phyloP scores from a whole-genome alignment of 345 rosid species.

The Boechera retrofracta region DNA sequence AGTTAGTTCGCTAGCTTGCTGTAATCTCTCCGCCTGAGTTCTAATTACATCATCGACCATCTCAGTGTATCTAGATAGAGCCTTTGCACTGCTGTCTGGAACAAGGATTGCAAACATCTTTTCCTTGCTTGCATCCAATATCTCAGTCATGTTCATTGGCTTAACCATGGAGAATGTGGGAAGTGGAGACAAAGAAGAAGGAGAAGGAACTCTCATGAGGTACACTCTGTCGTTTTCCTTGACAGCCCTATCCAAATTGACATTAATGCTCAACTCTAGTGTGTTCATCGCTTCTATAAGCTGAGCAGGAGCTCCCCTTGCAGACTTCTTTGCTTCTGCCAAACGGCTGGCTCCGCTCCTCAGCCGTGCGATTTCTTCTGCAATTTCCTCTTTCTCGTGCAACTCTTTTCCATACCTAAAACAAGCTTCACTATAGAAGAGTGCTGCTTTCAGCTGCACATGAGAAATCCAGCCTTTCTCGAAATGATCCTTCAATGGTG shows the following conservation, averaged over 20 bases:
- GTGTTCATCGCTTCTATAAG: slow-evolving; percentile 82
- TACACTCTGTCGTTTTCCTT: slow-evolving; percentile 99
- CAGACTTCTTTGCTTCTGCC: slow-evolving; percentile 77
- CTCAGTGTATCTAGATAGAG: slow-evolving; percentile 97
- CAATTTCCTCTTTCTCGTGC: slow-evolving; percentile 95
- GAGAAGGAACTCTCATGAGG: slow-evolving; percentile 95
- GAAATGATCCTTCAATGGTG: slow-evolving; percentile 92
- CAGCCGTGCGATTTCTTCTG: slow-evolving; percentile 93
- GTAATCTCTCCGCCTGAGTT: slow-evolving; percentile 93
- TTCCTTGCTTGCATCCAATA: slow-evolving; percentile 96
- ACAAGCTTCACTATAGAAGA: slow-evolving; percentile 90
- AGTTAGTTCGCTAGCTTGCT: slow-evolving; percentile 93
- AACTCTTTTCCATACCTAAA: slow-evolving; percentile 81
- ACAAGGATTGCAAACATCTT: slow-evolving; percentile 92
- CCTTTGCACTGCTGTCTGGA: slow-evolving; percentile 96
- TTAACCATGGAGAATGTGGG: slow-evolving; percentile 95
- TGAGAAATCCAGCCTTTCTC: slow-evolving; percentile 92
- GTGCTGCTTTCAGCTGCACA: slow-evolving; percentile 87
- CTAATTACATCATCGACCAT: slow-evolving; percentile 96
- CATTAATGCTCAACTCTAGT: slow-evolving; percentile 75
- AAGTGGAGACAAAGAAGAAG: slow-evolving; percentile 75
- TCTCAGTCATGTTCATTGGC: slow-evolving; percentile 80
- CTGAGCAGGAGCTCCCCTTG: slow-evolving; percentile 85
- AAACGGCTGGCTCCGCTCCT: slow-evolving; percentile 70
- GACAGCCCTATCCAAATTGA: slow-evolving; percentile 86